These are phyloP conservation scores for Straminergon stramineum DNA, from an alignment of 225 moss, liverwort and hornwort species.

Conservation along the genomic window DNA sequence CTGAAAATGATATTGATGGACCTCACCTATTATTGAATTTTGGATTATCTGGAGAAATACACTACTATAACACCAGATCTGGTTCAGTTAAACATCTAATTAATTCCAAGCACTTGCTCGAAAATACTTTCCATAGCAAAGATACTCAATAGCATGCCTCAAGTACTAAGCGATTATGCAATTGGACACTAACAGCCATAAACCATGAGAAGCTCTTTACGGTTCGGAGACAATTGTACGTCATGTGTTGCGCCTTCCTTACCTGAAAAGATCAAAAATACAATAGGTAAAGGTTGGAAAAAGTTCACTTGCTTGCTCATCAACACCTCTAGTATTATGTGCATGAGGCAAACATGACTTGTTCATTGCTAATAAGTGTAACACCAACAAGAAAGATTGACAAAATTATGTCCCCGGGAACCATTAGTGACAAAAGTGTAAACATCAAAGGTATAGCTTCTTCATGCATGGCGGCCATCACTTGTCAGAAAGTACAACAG, in stretches of 20 bases:
- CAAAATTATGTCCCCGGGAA: not conserved
- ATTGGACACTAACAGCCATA: slow-evolving; percentile 98
- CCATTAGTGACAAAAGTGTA: not conserved
- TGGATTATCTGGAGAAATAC: not conserved
- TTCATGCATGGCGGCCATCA: slow-evolving; percentile 81
- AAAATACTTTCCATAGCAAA: not conserved
- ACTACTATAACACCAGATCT: not conserved
- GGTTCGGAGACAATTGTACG: slow-evolving; percentile 93
- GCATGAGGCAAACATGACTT: not conserved
- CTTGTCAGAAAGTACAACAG: slow-evolving; percentile 74
- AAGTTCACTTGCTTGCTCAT: not conserved
- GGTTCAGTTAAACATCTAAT: not conserved
- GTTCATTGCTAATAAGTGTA: not conserved
- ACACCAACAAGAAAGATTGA: not conserved
- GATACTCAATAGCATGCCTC: not conserved
- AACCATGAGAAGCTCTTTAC: slow-evolving; percentile 79
- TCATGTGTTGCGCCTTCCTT: slow-evolving; percentile 95
- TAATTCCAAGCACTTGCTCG: not conserved
- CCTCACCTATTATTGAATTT: not conserved
- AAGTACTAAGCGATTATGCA: not conserved
- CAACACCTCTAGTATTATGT: not conserved
- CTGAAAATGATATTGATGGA: not conserved
- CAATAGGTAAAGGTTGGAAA: not conserved
- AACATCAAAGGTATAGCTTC: slow-evolving; percentile 71
- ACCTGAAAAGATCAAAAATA: slow-evolving; percentile 20